These are phyloP conservation scores for Lotus japonicus DNA, from an alignment of 306 rosid genomes.

Conservation along the genomic window DNA sequence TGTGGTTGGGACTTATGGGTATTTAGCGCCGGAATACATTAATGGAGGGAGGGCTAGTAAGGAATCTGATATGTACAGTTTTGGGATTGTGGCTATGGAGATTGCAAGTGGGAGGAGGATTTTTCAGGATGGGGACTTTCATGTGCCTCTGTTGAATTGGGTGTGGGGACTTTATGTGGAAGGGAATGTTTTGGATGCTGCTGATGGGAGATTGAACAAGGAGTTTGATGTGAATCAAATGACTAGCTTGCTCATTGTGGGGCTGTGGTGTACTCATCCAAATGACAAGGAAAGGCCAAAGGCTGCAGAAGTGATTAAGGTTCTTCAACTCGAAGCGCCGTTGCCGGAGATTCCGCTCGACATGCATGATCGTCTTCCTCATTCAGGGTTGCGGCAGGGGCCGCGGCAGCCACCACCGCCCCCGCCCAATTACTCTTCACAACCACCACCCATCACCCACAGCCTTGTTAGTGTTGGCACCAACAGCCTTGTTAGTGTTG, in stretches of 20 bases:
- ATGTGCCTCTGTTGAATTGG: slow-evolving; percentile 25
- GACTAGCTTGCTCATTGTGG: slow-evolving; percentile 28
- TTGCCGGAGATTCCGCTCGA: slow-evolving; percentile 31
- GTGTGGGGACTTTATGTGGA: slow-evolving; percentile 33
- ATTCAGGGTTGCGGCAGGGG: background rate
- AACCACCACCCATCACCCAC: background rate
- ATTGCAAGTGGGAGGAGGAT: slow-evolving; percentile 53
- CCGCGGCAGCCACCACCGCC: background rate
- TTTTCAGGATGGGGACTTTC: slow-evolving; percentile 32
- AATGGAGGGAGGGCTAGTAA: slow-evolving; percentile 37
- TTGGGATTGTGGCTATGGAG: slow-evolving; percentile 61
- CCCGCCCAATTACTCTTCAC: background rate
- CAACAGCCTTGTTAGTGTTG: slow-evolving; percentile 13
- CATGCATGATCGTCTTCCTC: slow-evolving; percentile 23
- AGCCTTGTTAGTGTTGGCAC: slow-evolving; percentile 26
- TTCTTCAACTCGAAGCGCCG: slow-evolving; percentile 25
- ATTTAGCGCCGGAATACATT: slow-evolving; percentile 44
- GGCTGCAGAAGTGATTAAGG: slow-evolving; percentile 37
- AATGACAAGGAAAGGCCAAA: slow-evolving; percentile 34
- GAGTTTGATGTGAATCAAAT: slow-evolving; percentile 25
- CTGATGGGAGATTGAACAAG: slow-evolving; percentile 24
- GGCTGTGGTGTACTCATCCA: slow-evolving; percentile 41
- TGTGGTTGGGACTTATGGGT: slow-evolving; percentile 43
- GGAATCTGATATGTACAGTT: slow-evolving; percentile 52
- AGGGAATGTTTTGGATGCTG: slow-evolving; percentile 28